phyloP scores from a whole-genome alignment of 345 rosid species.

The Diplotaxis tenuifolia region DNA sequence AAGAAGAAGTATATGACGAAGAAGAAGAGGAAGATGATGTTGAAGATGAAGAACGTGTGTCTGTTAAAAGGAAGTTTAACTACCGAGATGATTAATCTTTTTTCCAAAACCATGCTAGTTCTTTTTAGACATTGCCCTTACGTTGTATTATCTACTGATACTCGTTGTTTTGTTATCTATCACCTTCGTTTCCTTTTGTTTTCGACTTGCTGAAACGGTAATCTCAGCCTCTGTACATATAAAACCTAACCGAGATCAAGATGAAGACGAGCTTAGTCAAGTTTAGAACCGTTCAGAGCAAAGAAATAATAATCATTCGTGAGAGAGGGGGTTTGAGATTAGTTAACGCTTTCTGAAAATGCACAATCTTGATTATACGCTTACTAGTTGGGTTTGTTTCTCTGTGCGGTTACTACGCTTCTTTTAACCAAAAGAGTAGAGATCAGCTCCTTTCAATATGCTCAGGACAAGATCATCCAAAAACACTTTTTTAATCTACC shows the following conservation, averaged over 20 bases:
- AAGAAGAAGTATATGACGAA: slow-evolving; percentile 31
- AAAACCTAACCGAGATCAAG: slow-evolving; percentile 49
- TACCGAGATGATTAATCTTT: slow-evolving; percentile 24
- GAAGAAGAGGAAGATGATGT: slow-evolving; percentile 41
- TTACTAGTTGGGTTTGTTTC: too few species aligned
- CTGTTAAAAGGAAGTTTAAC: slow-evolving; percentile 37
- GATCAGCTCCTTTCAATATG: background rate
- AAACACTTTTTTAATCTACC: too few species aligned
- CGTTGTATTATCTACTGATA: slow-evolving; percentile 26
- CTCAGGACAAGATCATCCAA: too few species aligned
- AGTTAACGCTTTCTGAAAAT: background rate
- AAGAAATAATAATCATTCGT: slow-evolving; percentile 72
- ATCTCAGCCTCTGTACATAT: slow-evolving; percentile 68
- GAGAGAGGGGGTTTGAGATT: background rate
- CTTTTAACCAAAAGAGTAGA: background rate
- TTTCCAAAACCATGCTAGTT: slow-evolving; percentile 9
- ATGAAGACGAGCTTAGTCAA: slow-evolving; percentile 59
- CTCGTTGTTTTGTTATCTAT: slow-evolving; percentile 3
- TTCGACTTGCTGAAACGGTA: slow-evolving; percentile 52
- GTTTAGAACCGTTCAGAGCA: slow-evolving; percentile 58
- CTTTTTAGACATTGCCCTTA: slow-evolving; percentile 1
- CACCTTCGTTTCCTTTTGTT: slow-evolving; percentile 46
- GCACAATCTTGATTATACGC: background rate
- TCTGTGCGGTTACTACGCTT: too few species aligned
- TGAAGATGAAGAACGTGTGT: slow-evolving; percentile 32